Evolutionary conservation across 1,284 basidiomycete species (phyloP), one percentile per base, ranked within the genome.

Genomic region (Trichosporon coremiiforme): DNA sequence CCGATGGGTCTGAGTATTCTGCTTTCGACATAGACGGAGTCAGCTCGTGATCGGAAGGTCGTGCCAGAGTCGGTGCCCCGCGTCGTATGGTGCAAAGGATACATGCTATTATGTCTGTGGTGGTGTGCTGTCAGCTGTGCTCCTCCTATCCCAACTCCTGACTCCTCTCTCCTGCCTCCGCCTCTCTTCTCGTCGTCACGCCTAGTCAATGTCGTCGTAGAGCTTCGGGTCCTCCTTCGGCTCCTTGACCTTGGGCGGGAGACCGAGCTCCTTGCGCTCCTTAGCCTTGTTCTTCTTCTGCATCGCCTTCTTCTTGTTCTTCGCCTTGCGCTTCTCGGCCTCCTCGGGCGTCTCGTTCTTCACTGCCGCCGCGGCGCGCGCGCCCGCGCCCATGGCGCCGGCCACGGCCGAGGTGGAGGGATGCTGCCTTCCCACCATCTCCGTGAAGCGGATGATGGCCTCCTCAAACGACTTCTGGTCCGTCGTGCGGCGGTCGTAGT

Each of bases 301-400:
- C 57, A n/a, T 31, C 57, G 57, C 57, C 57, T 62, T 62, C 57
- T 62, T 62, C 57, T 62, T 62, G 57, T 62, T 62, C 17, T 33
- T 31, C 13, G 57, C 57, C 57, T 62, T 62, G 57, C 57, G 57
- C 17, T n/a, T 15, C 29, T 31, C 57, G 57, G 57, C 57, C 57
- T 62, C 57, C 57, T 62, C 57, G 57, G 57, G 57, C 31, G 57
- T 62, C 57, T 62, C 57, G 57, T 33, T 62, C 17, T 31, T n/a
- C 13, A 33, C 57, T 33, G 57, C 33, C 10, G 29, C 29, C 5
- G 57, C 57, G 12, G 29, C 57, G 6, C 57, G 57, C 31, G 57
- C 57, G 29, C 57, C 57, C 15, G 29, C 29, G 57, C 57, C 57
- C 57, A 62, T 62, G 31, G 57, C 57, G 15, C 57, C 31, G 4